These are phyloP conservation scores for Macroventuria anomochaeta DNA, from an alignment of 2,329 filamentous ascomycete species.

Conservation along the genomic window DNA sequence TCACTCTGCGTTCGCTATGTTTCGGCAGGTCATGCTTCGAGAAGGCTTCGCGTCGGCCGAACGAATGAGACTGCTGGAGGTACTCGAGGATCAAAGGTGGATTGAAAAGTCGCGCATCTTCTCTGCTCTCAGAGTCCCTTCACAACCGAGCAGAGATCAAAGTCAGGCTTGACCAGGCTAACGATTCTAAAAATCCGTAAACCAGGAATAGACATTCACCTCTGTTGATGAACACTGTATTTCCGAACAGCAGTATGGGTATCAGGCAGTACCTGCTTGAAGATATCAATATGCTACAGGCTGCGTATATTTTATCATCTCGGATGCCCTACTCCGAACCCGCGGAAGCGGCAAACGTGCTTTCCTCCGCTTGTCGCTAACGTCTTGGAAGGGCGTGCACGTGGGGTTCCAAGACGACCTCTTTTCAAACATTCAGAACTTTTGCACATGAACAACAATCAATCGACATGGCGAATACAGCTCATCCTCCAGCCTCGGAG, in stretches of 20 bases:
- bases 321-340: too few relatives aligned
- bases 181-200: not conserved
- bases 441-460: constrained; percentile 13
- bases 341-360: constrained; percentile 9
- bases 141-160: not conserved
- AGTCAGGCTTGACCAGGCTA: not conserved
- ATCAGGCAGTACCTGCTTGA: not conserved
- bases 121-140: not conserved
- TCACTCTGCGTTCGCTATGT: constrained; percentile 14
- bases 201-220: constrained; percentile 7
- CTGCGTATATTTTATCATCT: too few relatives aligned
- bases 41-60: constrained; percentile 27
- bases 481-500: constrained; percentile 17
- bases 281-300: too few relatives aligned
- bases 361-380: constrained; percentile 6
- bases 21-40: constrained; percentile 27
- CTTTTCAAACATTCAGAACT: constrained; percentile 1
- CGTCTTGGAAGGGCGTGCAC: constrained; percentile 17
- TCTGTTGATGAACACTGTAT: not conserved
- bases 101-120: not conserved
- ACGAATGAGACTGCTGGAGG: constrained; percentile 9
- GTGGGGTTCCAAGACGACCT: constrained; percentile 19
- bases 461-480: constrained; percentile 15
- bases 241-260: not conserved
- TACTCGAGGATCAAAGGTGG: not conserved